Conservation (phyloP, 73 alveolate species). For the Breviolum minutum region DNA sequence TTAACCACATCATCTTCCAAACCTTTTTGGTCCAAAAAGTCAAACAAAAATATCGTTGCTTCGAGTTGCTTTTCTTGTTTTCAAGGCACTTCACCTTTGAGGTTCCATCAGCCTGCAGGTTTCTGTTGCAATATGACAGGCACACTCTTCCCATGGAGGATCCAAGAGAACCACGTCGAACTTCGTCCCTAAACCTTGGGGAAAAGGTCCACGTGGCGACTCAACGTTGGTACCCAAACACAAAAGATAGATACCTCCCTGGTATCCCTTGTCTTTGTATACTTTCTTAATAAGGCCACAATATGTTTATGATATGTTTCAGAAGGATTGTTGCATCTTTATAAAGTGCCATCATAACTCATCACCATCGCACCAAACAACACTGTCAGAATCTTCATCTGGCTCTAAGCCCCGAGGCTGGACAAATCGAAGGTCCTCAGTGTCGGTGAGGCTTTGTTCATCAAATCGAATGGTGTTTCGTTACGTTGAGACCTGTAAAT, state of each 20-base stretch:
- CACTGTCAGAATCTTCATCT: not conserved
- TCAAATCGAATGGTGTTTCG: not conserved
- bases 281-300: not conserved
- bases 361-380: no score
- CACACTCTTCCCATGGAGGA: constrained; percentile 98
- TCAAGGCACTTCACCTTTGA: not conserved
- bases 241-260: not conserved
- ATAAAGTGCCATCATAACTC: not conserved
- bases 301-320: not conserved
- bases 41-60: no score
- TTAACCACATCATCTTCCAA: not conserved
- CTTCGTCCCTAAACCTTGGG: constrained; percentile 97
- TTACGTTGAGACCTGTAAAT: no score
- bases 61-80: not conserved
- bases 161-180: constrained; percentile 99
- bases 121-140: not conserved
- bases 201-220: not conserved
- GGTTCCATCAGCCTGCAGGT: not conserved
- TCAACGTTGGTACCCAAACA: not conserved
- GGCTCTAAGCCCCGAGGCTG: not conserved
- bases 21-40: no score
- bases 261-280: not conserved
- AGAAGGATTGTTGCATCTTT: not conserved
- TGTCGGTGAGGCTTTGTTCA: not conserved
- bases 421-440: constrained; percentile 74